Base-by-base conservation (phyloP, 1,139 yeast species). In the Diutina scorzettiae region DNA sequence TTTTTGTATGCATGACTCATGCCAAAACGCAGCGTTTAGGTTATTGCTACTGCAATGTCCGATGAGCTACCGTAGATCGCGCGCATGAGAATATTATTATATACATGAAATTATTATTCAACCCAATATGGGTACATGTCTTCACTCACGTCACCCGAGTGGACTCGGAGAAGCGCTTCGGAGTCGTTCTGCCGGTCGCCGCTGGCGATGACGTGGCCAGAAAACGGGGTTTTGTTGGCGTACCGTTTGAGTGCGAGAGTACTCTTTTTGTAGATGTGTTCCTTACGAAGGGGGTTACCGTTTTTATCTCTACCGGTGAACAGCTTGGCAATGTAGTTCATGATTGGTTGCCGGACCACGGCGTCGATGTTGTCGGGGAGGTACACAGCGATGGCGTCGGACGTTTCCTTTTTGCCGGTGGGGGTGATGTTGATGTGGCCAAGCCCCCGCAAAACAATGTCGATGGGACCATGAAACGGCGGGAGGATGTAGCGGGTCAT, bases 401-500 rank as follows among this genome's bases (percentile, higher is more conserved):
- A 50, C 1, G 28, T 27, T 1, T 44, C 42, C 43, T 61, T 62
- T 2, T 55, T 47, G 2, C 94, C 91, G 0, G 82, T 77, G 1
- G 86, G 78, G 20, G 71, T 71, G 30, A 85, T 55, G 43, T 78
- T 76, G 2, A 85, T 50, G 48, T 73, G 76, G 0, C 95, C 95
- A 14, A 81, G 54, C 43, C 81, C 81, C 41, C 78, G 75, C 12
- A 86, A 52, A 0, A 84, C 84, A 23, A 85, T 53, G 50, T 83
- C 91, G 17, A 81, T 64, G 2, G 76, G 62, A 0, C 89, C 93
- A 42, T 60, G 62, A 49, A 80, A 80, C n/a, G 84, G 83, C 0
- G 89, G 87, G 4, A 81, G 62, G 2, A 72, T 62, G 31, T 44
- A 43, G 29, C 43, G 46, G 5, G 41, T 42, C 11, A 48, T 29